Conservation (phyloP, 106 monocot species). For the Narthecium ossifragum region DNA sequence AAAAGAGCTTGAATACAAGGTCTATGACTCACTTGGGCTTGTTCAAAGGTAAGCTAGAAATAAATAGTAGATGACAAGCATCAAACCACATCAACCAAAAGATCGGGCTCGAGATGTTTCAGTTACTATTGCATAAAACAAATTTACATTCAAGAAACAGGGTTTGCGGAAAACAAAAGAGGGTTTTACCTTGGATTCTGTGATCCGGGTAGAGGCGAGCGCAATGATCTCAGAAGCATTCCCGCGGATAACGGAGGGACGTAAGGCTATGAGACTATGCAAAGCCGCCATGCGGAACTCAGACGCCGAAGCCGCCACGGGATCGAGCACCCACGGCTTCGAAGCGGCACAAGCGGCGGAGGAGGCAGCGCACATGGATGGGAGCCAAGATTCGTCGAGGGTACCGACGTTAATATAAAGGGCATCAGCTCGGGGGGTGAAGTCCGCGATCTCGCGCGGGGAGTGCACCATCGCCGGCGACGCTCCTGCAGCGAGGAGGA, state of each 20-base stretch:
- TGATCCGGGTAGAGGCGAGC: slow-evolving; percentile 33
- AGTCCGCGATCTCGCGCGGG: slow-evolving; percentile 61
- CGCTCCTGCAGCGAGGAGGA: slow-evolving; percentile 77
- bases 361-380: slow-evolving; percentile 71
- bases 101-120: too few species aligned
- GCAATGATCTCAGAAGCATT: slow-evolving; percentile 83
- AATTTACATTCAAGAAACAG: too few species aligned
- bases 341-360: slow-evolving; percentile 17
- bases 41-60: too few species aligned
- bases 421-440: slow-evolving; percentile 62
- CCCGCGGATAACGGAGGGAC: slow-evolving; percentile 64
- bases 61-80: too few species aligned
- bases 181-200: slow-evolving; percentile 34
- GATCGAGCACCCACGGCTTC: slow-evolving; percentile 89
- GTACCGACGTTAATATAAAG: slow-evolving; percentile 84
- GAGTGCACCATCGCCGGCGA: slow-evolving; percentile 94
- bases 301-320: slow-evolving; percentile 79
- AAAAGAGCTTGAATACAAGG: too few species aligned
- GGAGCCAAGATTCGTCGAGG: slow-evolving; percentile 60
- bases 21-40: too few species aligned
- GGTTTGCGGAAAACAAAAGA: neutral
- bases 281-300: slow-evolving; percentile 66
- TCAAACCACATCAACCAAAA: too few species aligned
- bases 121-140: too few species aligned
- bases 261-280: slow-evolving; percentile 28